Percentiles rank a stretch among this genome's conserved stretches.
Evolutionary conservation across 306 rosid genomes (phyloP).

Genomic region (Inga oerstediana): DNA sequence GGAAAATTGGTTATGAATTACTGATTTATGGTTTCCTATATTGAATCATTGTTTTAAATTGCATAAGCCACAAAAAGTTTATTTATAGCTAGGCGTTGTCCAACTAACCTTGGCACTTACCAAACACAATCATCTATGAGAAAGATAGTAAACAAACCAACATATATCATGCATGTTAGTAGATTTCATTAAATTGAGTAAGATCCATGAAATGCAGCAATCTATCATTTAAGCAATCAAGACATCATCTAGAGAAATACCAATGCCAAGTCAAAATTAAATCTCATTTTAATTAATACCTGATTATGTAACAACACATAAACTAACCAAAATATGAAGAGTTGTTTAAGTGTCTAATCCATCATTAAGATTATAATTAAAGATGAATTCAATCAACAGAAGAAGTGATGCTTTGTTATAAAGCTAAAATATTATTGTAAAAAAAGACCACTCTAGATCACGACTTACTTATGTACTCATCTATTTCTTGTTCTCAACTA

Average conservation of each 20-base stretch:
- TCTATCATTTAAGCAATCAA: not conserved
- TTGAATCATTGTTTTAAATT: too few species aligned
- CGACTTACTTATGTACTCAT: not conserved
- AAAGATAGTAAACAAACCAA: not conserved
- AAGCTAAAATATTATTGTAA: too few species aligned
- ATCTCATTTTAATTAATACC: conserved; percentile 5
- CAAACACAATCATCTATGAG: not conserved
- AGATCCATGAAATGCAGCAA: not conserved
- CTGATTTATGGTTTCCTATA: too few species aligned
- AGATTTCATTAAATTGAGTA: not conserved
- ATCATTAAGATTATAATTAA: conserved; percentile 21
- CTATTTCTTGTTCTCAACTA: conserved; percentile 96
- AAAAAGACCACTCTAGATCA: too few species aligned
- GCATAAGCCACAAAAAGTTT: too few species aligned
- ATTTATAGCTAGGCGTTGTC: not conserved
- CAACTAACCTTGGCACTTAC: not conserved
- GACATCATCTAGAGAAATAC: not conserved
- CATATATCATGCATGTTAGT: not conserved
- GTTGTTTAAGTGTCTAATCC: not conserved
- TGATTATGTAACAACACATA: not conserved
- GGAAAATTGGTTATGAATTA: too few species aligned
- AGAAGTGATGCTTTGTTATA: too few species aligned
- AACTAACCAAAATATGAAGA: not conserved
- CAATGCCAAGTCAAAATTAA: conserved; percentile 24
- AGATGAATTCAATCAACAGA: not conserved